These are phyloP conservation scores for Manihot esculenta DNA, from an alignment of 441 rosid genomes.

Conservation along the genomic window DNA sequence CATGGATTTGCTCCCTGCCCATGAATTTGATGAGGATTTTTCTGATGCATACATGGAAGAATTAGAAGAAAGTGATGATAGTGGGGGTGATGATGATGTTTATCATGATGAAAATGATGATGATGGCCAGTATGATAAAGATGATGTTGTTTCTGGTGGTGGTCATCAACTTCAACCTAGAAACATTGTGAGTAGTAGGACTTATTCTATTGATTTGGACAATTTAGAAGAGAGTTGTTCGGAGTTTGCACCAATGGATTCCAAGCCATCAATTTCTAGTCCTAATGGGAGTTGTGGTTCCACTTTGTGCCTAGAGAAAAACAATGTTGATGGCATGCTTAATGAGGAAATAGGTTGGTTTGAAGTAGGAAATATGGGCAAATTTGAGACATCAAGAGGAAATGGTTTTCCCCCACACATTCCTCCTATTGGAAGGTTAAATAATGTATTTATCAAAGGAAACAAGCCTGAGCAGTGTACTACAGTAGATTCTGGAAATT, in stretches of 20 bases:
- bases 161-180: constrained; percentile 23
- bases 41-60: constrained; percentile 76
- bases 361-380: constrained; percentile 22
- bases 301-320: constrained; percentile 28
- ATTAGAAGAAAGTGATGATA: constrained; percentile 63
- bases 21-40: constrained; percentile 57
- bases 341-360: constrained; percentile 18
- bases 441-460: constrained; percentile 21
- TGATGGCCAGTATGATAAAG: constrained; percentile 11
- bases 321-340: constrained; percentile 17
- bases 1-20: constrained; percentile 56
- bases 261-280: constrained; percentile 16
- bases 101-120: constrained; percentile 6
- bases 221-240: constrained; percentile 53
- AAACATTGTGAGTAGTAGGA: constrained; percentile 23
- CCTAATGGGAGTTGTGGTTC: constrained; percentile 25
- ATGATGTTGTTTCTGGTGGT: background rate
- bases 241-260: constrained; percentile 40
- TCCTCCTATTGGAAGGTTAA: constrained; percentile 16
- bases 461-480: constrained; percentile 30
- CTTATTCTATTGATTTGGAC: constrained; percentile 35
- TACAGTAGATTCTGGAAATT: constrained; percentile 30
- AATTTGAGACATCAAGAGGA: constrained; percentile 22
- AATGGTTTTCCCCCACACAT: constrained; percentile 6
- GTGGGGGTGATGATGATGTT: constrained; percentile 20